A percentile compares a stretch with the other conserved stretches of the same genome.
These are phyloP conservation scores for Termitomyces sp. DNA, from an alignment of 768 basidiomycete species.

Conservation along the genomic window DNA sequence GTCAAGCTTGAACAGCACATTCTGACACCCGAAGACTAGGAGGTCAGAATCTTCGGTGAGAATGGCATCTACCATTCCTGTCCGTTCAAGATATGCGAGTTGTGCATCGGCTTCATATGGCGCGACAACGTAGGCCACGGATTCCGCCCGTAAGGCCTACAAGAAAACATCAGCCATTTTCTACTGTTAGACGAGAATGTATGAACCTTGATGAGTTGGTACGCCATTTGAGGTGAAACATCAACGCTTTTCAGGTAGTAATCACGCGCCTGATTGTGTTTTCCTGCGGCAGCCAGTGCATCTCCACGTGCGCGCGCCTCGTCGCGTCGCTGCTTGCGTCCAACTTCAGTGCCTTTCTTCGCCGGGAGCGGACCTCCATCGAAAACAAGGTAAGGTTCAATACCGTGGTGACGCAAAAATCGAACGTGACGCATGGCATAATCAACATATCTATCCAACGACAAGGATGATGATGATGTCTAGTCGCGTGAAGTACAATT, in stretches of 20 bases:
- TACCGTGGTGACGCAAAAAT: slow-evolving; percentile 76
- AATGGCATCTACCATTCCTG: slow-evolving; percentile 81
- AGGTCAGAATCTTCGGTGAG: slow-evolving; percentile 98
- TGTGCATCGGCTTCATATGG: slow-evolving; percentile 99
- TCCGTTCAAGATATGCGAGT: slow-evolving; percentile 83
- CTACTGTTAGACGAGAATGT: not conserved
- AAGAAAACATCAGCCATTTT: slow-evolving; percentile 5
- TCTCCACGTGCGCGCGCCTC: slow-evolving; percentile 75
- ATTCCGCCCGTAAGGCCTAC: slow-evolving; percentile 81
- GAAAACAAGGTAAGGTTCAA: slow-evolving; percentile 90
- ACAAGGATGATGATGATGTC: not conserved
- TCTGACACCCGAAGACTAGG: slow-evolving; percentile 92
- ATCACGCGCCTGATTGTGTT: slow-evolving; percentile 77
- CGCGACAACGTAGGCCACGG: slow-evolving; percentile 82
- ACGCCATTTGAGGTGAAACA: slow-evolving; percentile 96
- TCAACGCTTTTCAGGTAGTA: slow-evolving; percentile 88
- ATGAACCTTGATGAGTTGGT: slow-evolving; percentile 88
- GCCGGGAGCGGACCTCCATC: slow-evolving; percentile 95
- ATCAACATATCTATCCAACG: slow-evolving; percentile 76
- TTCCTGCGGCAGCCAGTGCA: slow-evolving; percentile 70
- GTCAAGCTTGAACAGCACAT: slow-evolving; percentile 93
- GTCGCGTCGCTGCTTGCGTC: slow-evolving; percentile 68
- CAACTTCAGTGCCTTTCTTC: slow-evolving; percentile 84
- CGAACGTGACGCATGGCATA: slow-evolving; percentile 93
- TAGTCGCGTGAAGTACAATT: not conserved